phyloP scores from a whole-genome alignment of 2,329 filamentous ascomycete genomes.

The Colletotrichum trifolii region DNA sequence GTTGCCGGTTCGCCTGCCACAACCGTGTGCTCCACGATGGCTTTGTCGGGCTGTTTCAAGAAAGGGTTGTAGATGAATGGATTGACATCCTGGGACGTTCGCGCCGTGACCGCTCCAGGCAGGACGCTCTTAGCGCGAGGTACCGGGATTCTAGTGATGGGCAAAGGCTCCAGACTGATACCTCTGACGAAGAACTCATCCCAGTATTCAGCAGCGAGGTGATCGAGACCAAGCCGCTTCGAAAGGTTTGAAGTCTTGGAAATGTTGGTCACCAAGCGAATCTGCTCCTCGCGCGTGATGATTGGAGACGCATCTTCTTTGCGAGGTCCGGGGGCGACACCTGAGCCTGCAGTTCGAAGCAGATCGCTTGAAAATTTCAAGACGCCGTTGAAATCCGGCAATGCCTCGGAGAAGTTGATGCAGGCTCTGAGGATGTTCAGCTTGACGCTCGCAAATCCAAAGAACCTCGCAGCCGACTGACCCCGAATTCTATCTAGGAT shows the following conservation, averaged over 20 bases:
- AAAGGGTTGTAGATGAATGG: constrained; percentile 98
- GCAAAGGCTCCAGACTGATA: constrained; percentile 74
- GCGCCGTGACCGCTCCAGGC: constrained; percentile 60
- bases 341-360: constrained; percentile 83
- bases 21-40: constrained; percentile 73
- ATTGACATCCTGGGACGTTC: constrained; percentile 72
- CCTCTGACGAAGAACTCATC: constrained; percentile 92
- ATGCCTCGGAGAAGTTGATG: constrained; percentile 91
- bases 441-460: constrained; percentile 84
- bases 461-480: constrained; percentile 69
- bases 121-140: constrained; percentile 70
- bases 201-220: constrained; percentile 89
- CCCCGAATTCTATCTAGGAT: constrained; percentile 68
- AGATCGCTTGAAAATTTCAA: constrained; percentile 87
- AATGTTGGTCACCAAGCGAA: constrained; percentile 85
- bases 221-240: constrained; percentile 75
- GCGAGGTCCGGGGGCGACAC: constrained; percentile 77
- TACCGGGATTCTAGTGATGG: constrained; percentile 70
- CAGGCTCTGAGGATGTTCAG: constrained; percentile 89
- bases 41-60: constrained; percentile 72
- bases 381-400: constrained; percentile 93
- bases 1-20: constrained; percentile 82
- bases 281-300: constrained; percentile 84
- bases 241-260: constrained; percentile 84
- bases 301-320: constrained; percentile 76